Base-by-base conservation (phyloP, 345 rosid genomes). In the Kernera saxatilis region DNA sequence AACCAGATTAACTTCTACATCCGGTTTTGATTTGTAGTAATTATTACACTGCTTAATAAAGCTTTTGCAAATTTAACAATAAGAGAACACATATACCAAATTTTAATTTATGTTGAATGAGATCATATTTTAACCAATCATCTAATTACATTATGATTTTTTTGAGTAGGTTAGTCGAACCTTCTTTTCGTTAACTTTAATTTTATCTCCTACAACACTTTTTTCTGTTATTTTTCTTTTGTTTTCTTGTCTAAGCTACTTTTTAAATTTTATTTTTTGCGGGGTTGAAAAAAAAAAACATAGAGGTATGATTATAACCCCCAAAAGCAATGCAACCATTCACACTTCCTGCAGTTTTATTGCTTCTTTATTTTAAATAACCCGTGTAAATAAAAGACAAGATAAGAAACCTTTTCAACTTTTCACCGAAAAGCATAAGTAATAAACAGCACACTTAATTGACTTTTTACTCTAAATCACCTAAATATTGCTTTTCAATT, bases 371-470 rank as follows among this genome's bases (percentile, higher is more conserved):
- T n/a, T n/a, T 26, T 56, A 9, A 48, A 52, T 37, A 45, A 35
- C 0, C 21, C 14, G 56, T 69, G 63, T 55, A 44, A 14, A 44
- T 14, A 14, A 51, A 51, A 56, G 45, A 48, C 66, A 58, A 35
- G 36, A 46, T 54, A 57, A 58, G 66, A 71, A 29, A 29, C 61
- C 25, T 69, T 71, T 58, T 35, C 1, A 35, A 45, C 74, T 70
- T 70, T 71, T 61, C 75, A 71, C 75, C 75, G 75, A 71, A 71
- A 71, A 71, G 69, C 69, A 71, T 14, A 71, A 61, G 75, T 41
- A 71, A 71, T 60, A 39, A 71, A 60, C 69, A 50, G 75, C 75
- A 71, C 69, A 61, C 75, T 50, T 71, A 60, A n/a, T 49, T 49
- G 75, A 71, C 75, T 61, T 71, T 61, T 40, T 51, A 71, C 52